These are phyloP conservation scores for Scleroderma citrinum DNA, from an alignment of 768 basidiomycete genomes.

Conservation along the genomic window DNA sequence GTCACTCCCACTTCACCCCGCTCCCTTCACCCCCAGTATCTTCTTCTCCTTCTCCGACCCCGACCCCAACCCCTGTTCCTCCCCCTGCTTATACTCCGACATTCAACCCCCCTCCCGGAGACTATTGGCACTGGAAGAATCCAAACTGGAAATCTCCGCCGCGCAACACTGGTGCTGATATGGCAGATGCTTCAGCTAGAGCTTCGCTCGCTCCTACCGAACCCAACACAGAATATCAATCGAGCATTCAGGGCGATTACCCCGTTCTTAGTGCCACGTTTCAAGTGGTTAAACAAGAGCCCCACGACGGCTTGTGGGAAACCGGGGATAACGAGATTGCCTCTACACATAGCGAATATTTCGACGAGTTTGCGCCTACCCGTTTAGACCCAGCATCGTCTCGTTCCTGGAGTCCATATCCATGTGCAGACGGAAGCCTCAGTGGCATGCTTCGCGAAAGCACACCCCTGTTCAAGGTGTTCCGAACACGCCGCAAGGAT, in stretches of 20 bases:
- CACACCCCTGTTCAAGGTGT: conserved; percentile 30
- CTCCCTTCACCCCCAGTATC: conserved; percentile 25
- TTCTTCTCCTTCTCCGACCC: no score
- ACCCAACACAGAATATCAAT: conserved; percentile 18
- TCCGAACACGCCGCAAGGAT: conserved; percentile 26
- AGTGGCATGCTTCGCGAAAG: conserved; percentile 22
- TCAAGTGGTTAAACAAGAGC: conserved; percentile 12
- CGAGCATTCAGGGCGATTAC: conserved; percentile 1
- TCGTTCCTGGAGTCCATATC: conserved; percentile 22
- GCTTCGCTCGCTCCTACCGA: conserved; percentile 27
- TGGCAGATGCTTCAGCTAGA: conserved; percentile 17
- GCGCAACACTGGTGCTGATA: conserved; percentile 19
- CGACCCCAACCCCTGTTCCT: conserved; percentile 9
- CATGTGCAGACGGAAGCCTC: conserved; percentile 23
- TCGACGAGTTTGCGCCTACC: conserved; percentile 9
- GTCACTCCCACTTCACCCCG: conserved; percentile 8
- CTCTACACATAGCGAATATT: conserved; percentile 4
- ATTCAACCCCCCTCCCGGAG: conserved; percentile 25
- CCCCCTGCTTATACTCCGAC: conserved; percentile 11
- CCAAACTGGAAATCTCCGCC: conserved; percentile 31
- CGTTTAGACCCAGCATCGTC: conserved; percentile 18
- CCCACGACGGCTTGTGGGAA: background rate
- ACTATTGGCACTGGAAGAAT: conserved; percentile 30
- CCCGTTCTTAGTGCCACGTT: conserved; percentile 1
- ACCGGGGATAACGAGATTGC: conserved; percentile 5